phyloP scores from a whole-genome alignment of 345 rosid genomes.

The Salix koriyanagi region DNA sequence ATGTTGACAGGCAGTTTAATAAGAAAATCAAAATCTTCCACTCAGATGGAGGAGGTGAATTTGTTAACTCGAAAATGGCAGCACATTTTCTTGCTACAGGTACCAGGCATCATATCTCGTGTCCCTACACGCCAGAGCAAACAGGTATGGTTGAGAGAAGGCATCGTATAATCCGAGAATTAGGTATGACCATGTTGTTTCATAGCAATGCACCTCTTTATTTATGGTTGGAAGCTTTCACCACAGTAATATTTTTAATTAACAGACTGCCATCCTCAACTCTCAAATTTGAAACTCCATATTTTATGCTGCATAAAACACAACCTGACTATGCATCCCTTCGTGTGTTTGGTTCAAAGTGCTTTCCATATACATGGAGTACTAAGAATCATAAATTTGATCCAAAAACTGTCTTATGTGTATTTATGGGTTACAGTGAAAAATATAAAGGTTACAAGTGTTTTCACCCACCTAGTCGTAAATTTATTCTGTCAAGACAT shows the following conservation, averaged over 20 bases:
- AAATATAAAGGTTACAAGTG: not conserved
- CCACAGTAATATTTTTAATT: not conserved
- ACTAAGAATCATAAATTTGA: too few relatives aligned
- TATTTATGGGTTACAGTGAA: not conserved
- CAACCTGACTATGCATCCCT: not conserved
- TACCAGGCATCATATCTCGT: not conserved
- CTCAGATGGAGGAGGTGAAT: not conserved
- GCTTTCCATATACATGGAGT: not conserved
- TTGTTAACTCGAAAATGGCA: not conserved
- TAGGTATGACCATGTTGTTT: slow-evolving; percentile 2
- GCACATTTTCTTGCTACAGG: not conserved
- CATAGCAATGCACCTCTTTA: not conserved
- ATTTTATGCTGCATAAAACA: not conserved
- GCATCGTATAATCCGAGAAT: not conserved
- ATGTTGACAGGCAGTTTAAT: not conserved
- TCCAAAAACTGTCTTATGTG: too few relatives aligned
- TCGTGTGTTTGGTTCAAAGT: not conserved
- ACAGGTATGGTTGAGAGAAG: not conserved
- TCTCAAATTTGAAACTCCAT: not conserved
- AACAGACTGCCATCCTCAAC: not conserved
- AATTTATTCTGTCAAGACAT: not conserved
- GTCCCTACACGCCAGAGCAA: not conserved
- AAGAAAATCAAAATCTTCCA: not conserved
- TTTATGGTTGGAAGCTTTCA: not conserved
- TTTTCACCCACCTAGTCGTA: not conserved